These are phyloP conservation scores for Verbena officinalis DNA, from an alignment of 257 asterid genomes.

Conservation along the genomic window DNA sequence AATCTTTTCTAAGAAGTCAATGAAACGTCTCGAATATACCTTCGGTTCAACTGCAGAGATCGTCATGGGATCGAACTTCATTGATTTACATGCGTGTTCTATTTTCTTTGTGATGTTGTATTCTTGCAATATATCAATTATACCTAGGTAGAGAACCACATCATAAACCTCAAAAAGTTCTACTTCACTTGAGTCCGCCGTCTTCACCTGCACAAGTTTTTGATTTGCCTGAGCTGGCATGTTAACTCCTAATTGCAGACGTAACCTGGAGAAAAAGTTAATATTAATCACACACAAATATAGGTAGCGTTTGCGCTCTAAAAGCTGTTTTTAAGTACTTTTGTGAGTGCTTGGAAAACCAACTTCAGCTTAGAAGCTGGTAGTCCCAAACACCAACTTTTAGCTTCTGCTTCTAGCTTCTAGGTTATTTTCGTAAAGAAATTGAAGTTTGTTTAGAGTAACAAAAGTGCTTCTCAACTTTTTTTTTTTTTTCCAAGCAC, in stretches of 20 bases:
- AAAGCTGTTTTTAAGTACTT: too few relatives aligned
- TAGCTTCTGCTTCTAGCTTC: too few relatives aligned
- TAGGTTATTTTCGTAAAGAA: too few relatives aligned
- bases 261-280: slow-evolving; percentile 82
- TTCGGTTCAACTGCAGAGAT: slow-evolving; percentile 78
- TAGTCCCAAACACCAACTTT: too few relatives aligned
- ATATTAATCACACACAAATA: too few relatives aligned
- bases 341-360: too few relatives aligned
- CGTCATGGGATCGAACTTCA: slow-evolving; percentile 70
- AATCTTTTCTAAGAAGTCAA: slow-evolving; percentile 62
- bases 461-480: too few relatives aligned
- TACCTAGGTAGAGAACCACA: slow-evolving; percentile 87
- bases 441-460: too few relatives aligned
- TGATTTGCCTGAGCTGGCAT: slow-evolving; percentile 97
- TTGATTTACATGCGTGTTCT: slow-evolving; percentile 69
- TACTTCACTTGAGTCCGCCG: slow-evolving; percentile 53
- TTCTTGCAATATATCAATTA: slow-evolving; percentile 85
- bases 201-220: slow-evolving; percentile 57
- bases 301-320: too few relatives aligned
- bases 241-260: slow-evolving; percentile 95
- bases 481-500: too few relatives aligned
- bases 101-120: slow-evolving; percentile 80
- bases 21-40: slow-evolving; percentile 69
- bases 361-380: too few relatives aligned
- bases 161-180: slow-evolving; percentile 93